phyloP scores from a whole-genome alignment of 768 basidiomycete genomes.

The Lactifluus rugatus region DNA sequence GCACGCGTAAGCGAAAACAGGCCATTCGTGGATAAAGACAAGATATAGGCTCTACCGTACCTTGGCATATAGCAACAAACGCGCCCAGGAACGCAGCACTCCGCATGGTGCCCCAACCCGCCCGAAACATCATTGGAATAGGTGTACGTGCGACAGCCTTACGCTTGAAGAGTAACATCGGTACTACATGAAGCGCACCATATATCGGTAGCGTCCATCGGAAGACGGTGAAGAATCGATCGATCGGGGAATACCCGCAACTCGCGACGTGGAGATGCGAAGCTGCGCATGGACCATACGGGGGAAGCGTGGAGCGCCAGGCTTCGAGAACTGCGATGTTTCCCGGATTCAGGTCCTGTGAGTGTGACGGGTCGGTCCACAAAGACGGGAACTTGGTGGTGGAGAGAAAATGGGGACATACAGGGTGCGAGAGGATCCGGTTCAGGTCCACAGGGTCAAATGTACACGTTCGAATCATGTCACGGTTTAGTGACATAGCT shows the following conservation, averaged over 20 bases:
- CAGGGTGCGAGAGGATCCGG: slow-evolving; percentile 1
- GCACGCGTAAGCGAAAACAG: neutral
- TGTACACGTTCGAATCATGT: slow-evolving; percentile 1
- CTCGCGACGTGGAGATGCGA: slow-evolving; percentile 66
- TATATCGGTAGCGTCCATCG: slow-evolving; percentile 81
- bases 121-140: slow-evolving; percentile 49
- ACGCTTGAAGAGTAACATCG: slow-evolving; percentile 74
- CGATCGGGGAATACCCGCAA: slow-evolving; percentile 48
- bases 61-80: slow-evolving; percentile 76
- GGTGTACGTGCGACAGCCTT: slow-evolving; percentile 58
- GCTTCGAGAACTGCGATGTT: neutral
- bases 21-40: too few relatives aligned
- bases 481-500: slow-evolving; percentile 6
- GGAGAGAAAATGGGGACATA: neutral
- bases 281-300: slow-evolving; percentile 53
- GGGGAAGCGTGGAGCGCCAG: slow-evolving; percentile 24
- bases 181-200: slow-evolving; percentile 82
- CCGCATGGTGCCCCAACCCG: slow-evolving; percentile 61
- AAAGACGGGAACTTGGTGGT: neutral
- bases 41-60: slow-evolving; percentile 24
- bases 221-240: slow-evolving; percentile 72
- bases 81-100: slow-evolving; percentile 82
- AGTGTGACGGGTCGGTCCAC: neutral
- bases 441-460: slow-evolving; percentile 5
- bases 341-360: slow-evolving; percentile 2